Base-by-base conservation (phyloP, 169 alveolate species). In the Plasmodium adleri region DNA sequence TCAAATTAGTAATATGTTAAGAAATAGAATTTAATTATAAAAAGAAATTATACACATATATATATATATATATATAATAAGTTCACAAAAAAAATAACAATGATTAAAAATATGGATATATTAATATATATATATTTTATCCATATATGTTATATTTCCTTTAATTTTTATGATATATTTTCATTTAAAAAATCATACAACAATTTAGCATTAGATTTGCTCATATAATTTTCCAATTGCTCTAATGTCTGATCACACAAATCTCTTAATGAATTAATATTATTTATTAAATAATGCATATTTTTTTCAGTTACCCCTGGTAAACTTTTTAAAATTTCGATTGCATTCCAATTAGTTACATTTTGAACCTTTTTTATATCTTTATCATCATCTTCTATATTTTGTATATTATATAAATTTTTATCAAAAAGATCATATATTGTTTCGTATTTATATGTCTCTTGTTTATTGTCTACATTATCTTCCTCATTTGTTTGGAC, bases 281-380 rank as follows among this genome's bases (percentile, higher is more conserved):
- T 86, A 49, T 86, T 86, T 20, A 86, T 86, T 28, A 86, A 45
- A n/a, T 26, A 58, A 63, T 86, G 87, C 86, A 86, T 86, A n/a
- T 86, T 86, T 70, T 72, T 86, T 20, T 72, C 87, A 2, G 74
- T 86, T 9, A 86, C 92, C 24, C 92, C 92, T 1, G 92, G 92
- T 6, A 86, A 50, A 10, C 78, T 67, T 72, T 71, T 70, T 64
- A 86, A 60, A 28, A 86, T 71, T 86, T 86, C 92, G 15, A 86
- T 24, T 3, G 92, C 92, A 28, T 63, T 52, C 87, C 88, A 71
- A 59, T 86, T 86, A 17, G 92, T 86, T n/a, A 59, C 88, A 64
- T 54, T 64, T 3, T 86, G 68, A 39, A 86, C 49, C 72, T 63
- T 70, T 72, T 62, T 86, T 22, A 72, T 15, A 6, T 47, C n/a